Base-by-base conservation (phyloP, 2,329 filamentous ascomycete genomes). In the Penicillium aurantiogriseum region DNA sequence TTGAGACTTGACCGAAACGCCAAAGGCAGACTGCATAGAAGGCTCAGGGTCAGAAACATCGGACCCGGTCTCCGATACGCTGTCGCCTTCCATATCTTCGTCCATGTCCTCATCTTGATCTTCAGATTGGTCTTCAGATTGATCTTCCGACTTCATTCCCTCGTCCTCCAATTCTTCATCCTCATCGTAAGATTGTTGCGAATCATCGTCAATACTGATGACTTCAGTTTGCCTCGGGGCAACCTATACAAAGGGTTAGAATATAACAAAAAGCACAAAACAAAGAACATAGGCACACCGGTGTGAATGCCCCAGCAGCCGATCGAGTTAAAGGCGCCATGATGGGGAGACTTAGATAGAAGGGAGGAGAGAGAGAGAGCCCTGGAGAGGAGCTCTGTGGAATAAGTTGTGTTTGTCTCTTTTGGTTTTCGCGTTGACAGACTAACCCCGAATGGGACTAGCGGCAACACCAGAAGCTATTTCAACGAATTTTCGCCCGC, bases 261-360 rank as follows among this genome's bases (percentile, higher is more conserved):
- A 46, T 15, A 59, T 13, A 53, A 45, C 19, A 51, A 61, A 59
- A 40, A 36, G 17, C 29, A 33, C 55, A n/a, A 5, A 25, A 5
- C 9, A 35, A 46, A 47, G 19, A 49, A 56, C 56, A 36, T 19
- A 10, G 11, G 6, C 65, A 6, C 25, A 67, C 65, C 56, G 63
- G 63, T 33, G 62, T 57, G 10, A 60, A 63, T 15, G 49, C 56
- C 45, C 63, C 58, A 29, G 49, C 48, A 13, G 71, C 68, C 25
- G 73, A 69, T 49, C 72, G 67, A 38, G 73, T 75, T 25, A 75
- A 65, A 35, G 76, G 76, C 56, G 76, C 74, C 76, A 78, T 78
- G 59, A 54, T 60, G 47, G 54, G 27, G 21, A 48, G 42, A 54
- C 58, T 43, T 50, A 56, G 61, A 61, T 67, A 61, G 56, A 64